Evolutionary conservation across 2,329 filamentous ascomycete genomes (phyloP).

Genomic region (Elsinoe arachidis): DNA sequence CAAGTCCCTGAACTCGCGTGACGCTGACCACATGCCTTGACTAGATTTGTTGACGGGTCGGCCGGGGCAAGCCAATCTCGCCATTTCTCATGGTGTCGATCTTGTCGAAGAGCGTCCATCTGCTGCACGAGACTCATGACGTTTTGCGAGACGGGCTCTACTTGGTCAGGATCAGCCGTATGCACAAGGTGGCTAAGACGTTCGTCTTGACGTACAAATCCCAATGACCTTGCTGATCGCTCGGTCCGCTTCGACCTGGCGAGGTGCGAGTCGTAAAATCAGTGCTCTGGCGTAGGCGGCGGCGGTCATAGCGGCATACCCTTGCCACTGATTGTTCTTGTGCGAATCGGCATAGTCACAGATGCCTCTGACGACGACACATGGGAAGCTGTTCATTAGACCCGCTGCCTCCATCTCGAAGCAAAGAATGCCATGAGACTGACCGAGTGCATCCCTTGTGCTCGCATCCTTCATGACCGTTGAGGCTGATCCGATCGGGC

Average conservation of each 20-base stretch:
- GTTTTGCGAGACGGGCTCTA: no score
- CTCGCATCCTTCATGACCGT: constrained; percentile 14
- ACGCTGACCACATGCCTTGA: not conserved
- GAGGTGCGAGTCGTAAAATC: not conserved
- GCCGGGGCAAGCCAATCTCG: not conserved
- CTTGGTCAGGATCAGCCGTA: no score
- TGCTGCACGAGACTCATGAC: no score
- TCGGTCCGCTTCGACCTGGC: not conserved
- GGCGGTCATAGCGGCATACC: constrained; percentile 24
- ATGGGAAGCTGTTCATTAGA: constrained; percentile 16
- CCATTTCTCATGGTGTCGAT: no score
- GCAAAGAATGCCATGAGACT: constrained; percentile 6
- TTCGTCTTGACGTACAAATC: no score
- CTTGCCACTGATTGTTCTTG: constrained; percentile 26
- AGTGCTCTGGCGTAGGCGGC: constrained; percentile 19
- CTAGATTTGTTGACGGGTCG: not conserved
- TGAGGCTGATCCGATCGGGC: constrained; percentile 14
- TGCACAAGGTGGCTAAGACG: no score
- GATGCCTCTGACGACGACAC: constrained; percentile 20
- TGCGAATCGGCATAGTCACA: constrained; percentile 21
- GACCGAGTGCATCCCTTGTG: not conserved
- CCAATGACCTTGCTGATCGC: no score
- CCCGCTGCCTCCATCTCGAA: constrained; percentile 19
- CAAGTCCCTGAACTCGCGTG: constrained; percentile 5
- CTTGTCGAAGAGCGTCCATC: no score